phyloP scores from a whole-genome alignment of 139 green algal species.

The Picocystis salinarum region DNA sequence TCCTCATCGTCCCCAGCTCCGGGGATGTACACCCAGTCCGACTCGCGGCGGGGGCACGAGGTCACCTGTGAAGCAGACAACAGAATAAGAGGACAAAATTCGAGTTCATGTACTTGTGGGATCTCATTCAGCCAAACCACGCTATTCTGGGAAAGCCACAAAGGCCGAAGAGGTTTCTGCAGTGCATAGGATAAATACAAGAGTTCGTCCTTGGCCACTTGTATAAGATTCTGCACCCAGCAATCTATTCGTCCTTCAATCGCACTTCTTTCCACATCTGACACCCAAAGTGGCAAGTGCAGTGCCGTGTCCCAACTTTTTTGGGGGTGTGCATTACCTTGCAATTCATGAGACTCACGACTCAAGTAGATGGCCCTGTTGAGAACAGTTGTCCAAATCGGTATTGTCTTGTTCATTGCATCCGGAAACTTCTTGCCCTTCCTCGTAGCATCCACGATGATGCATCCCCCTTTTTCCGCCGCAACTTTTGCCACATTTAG shows the following conservation, averaged over 20 bases:
- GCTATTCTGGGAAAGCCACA: constrained; percentile 70
- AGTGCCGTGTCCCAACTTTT: constrained; percentile 33
- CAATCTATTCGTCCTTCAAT: constrained; percentile 49
- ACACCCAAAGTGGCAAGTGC: constrained; percentile 74
- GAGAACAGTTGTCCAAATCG: constrained; percentile 75
- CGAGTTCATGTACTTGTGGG: constrained; percentile 14
- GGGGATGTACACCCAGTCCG: constrained; percentile 41
- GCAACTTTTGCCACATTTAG: constrained; percentile 35
- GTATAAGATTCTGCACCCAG: constrained; percentile 46
- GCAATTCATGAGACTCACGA: too few species aligned
- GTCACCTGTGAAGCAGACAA: constrained; percentile 59
- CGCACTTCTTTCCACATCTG: constrained; percentile 33
- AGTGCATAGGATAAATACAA: constrained; percentile 17
- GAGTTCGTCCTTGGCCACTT: constrained; percentile 7
- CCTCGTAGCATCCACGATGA: constrained; percentile 83
- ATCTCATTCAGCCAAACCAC: constrained; percentile 49
- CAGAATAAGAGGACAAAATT: constrained; percentile 70
- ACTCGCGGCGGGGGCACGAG: not conserved
- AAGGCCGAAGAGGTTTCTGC: constrained; percentile 66
- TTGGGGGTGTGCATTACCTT: too few species aligned
- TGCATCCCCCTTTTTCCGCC: constrained; percentile 23
- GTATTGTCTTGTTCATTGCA: constrained; percentile 78
- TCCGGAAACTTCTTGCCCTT: constrained; percentile 77
- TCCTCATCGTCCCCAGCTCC: constrained; percentile 93
- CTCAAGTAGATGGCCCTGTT: constrained; percentile 55